Percentiles rank a stretch among this genome's conserved stretches.
These are phyloP conservation scores for Cucumis hystrix DNA, from an alignment of 306 rosid genomes.

Conservation along the genomic window DNA sequence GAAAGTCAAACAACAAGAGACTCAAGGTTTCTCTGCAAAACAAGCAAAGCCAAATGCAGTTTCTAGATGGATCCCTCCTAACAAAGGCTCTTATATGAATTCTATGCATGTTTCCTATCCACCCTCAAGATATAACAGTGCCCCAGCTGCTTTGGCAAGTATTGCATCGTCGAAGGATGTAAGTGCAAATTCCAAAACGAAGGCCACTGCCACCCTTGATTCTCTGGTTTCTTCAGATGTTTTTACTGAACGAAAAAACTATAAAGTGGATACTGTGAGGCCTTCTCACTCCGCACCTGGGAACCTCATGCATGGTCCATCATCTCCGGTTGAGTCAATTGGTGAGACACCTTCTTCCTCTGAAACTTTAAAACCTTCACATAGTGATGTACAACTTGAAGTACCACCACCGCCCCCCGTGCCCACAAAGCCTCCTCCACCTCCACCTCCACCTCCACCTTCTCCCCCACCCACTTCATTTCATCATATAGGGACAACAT, in stretches of 20 bases:
- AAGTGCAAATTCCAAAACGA: constrained; percentile 33
- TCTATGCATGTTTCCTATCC: constrained; percentile 90
- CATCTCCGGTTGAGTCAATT: constrained; percentile 18
- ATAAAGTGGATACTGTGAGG: constrained; percentile 30
- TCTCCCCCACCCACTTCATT: not conserved
- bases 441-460: constrained; percentile 8
- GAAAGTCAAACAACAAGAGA: constrained; percentile 60
- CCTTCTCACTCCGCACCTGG: constrained; percentile 35
- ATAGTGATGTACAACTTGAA: constrained; percentile 8
- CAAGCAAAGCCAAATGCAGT: constrained; percentile 62
- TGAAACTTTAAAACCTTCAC: constrained; percentile 6
- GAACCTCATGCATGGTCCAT: constrained; percentile 23
- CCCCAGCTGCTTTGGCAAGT: constrained; percentile 48
- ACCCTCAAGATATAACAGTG: constrained; percentile 68
- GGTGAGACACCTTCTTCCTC: constrained; percentile 17
- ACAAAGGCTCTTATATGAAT: constrained; percentile 64
- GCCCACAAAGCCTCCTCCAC: constrained; percentile 31
- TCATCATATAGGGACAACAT: not conserved
- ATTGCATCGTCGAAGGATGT: constrained; percentile 36
- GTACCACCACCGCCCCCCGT: constrained; percentile 6
- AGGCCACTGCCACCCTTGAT: constrained; percentile 18
- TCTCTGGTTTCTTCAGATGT: constrained; percentile 21
- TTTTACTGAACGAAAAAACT: constrained; percentile 31
- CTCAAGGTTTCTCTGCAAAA: constrained; percentile 46
- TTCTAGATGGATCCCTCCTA: constrained; percentile 88